These are phyloP conservation scores for Plasmodium vinckei DNA, from an alignment of 169 alveolate species.

Conservation along the genomic window DNA sequence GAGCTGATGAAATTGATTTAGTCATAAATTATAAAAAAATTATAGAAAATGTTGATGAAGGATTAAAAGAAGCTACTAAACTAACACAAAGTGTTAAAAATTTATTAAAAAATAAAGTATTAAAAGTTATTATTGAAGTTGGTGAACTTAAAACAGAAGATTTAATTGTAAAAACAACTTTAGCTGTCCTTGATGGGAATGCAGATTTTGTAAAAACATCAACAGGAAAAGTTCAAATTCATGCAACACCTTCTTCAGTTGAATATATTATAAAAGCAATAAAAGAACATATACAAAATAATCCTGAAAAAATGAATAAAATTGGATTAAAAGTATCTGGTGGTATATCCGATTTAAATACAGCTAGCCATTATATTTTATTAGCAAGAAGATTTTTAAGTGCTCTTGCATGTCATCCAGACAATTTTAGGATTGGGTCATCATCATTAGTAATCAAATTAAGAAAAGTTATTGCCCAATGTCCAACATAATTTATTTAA, in stretches of 20 bases:
- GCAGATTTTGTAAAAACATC: slow-evolving; percentile 82
- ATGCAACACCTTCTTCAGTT: slow-evolving; percentile 78
- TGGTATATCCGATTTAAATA: slow-evolving; percentile 74
- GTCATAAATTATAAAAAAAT: slow-evolving; percentile 77
- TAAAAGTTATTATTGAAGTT: slow-evolving; percentile 81
- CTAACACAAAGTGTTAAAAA: slow-evolving; percentile 31
- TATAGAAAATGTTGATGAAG: slow-evolving; percentile 38
- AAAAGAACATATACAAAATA: slow-evolving; percentile 12
- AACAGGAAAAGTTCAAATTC: slow-evolving; percentile 78
- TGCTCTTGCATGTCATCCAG: slow-evolving; percentile 73
- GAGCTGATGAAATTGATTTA: slow-evolving; percentile 81
- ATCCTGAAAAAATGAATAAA: slow-evolving; percentile 58
- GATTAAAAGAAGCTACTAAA: slow-evolving; percentile 51
- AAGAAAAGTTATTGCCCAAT: slow-evolving; percentile 25
- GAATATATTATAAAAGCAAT: slow-evolving; percentile 58
- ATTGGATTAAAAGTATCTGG: slow-evolving; percentile 81
- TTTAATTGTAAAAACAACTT: slow-evolving; percentile 54
- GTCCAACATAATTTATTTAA: slow-evolving; percentile 21
- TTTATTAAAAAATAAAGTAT: slow-evolving; percentile 26
- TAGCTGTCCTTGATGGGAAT: slow-evolving; percentile 78
- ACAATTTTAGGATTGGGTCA: slow-evolving; percentile 64
- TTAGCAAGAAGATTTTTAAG: slow-evolving; percentile 68
- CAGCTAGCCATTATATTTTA: slow-evolving; percentile 72
- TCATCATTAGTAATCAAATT: slow-evolving; percentile 60
- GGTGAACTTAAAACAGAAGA: slow-evolving; percentile 77